These are phyloP conservation scores for Diplodia intermedia DNA, from an alignment of 2,329 filamentous ascomycete species.

Conservation along the genomic window DNA sequence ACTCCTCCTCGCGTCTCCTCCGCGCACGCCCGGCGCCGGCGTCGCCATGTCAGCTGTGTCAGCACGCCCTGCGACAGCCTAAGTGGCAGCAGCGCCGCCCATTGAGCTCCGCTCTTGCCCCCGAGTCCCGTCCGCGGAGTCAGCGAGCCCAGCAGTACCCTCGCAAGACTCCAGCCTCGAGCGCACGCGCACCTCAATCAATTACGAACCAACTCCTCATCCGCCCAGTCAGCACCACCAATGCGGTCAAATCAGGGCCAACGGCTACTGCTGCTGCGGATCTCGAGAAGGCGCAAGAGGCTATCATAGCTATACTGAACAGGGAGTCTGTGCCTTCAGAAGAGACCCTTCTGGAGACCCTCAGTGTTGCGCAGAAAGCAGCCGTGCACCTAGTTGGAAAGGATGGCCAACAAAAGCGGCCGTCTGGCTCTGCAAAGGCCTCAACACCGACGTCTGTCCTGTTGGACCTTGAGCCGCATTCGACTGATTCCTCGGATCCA, in stretches of 20 bases:
- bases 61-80: constrained; percentile 41
- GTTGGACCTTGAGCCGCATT: constrained; percentile 8
- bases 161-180: constrained; percentile 1
- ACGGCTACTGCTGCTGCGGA: not conserved
- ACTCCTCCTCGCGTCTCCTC: constrained; percentile 24
- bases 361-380: constrained; percentile 2
- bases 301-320: constrained; percentile 16
- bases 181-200: constrained; percentile 1
- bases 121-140: not conserved
- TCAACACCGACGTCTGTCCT: constrained; percentile 16
- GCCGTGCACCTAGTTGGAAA: constrained; percentile 2
- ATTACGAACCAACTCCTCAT: not conserved
- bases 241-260: not conserved
- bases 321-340: constrained; percentile 23
- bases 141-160: not conserved
- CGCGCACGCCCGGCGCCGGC: constrained; percentile 36
- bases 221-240: constrained; percentile 1
- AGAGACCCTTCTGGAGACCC: constrained; percentile 17
- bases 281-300: constrained; percentile 8
- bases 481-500: not conserved
- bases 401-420: not conserved
- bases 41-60: constrained; percentile 56
- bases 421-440: not conserved
- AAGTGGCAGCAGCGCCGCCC: constrained; percentile 10
- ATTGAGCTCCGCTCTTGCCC: constrained; percentile 18